Conservation (phyloP, 345 rosid species). For the Hibiscus syriacus region DNA sequence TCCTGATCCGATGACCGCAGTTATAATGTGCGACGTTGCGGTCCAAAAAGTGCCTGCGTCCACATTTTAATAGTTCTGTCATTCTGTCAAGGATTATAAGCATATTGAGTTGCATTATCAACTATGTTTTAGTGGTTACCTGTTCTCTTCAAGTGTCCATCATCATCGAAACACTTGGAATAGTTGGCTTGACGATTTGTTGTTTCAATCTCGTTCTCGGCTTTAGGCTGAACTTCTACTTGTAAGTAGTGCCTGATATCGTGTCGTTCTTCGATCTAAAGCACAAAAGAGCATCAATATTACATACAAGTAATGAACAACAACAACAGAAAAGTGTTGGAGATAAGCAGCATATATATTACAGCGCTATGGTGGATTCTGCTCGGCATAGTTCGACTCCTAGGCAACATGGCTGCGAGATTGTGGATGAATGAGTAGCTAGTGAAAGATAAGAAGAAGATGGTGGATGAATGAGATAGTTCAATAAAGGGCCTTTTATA, state of each 20-base stretch:
- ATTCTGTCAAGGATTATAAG: not conserved
- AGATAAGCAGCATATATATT: not conserved
- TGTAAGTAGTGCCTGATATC: slow-evolving; percentile 42
- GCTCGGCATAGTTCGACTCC: slow-evolving; percentile 53
- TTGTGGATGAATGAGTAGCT: too few species aligned
- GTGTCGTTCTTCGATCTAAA: slow-evolving; percentile 44
- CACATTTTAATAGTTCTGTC: not conserved
- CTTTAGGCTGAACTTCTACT: slow-evolving; percentile 40
- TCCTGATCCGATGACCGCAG: slow-evolving; percentile 42
- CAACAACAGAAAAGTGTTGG: not conserved
- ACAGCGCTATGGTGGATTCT: slow-evolving; percentile 45
- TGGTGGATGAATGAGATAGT: not conserved
- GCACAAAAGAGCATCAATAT: not conserved
- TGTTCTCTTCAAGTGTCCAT: slow-evolving; percentile 53
- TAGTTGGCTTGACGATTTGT: slow-evolving; percentile 30
- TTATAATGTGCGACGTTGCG: slow-evolving; percentile 36
- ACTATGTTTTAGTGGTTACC: slow-evolving; percentile 20
- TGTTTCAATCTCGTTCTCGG: slow-evolving; percentile 18
- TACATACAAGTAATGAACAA: not conserved
- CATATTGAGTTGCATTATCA: not conserved
- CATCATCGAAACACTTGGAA: slow-evolving; percentile 50
- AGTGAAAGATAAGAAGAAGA: not conserved
- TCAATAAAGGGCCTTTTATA: not conserved
- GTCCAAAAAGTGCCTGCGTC: slow-evolving; percentile 30
- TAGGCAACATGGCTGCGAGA: slow-evolving; percentile 31